Evolutionary conservation across 2,329 filamentous ascomycete genomes (phyloP).

Genomic region (Whalleya microplaca): DNA sequence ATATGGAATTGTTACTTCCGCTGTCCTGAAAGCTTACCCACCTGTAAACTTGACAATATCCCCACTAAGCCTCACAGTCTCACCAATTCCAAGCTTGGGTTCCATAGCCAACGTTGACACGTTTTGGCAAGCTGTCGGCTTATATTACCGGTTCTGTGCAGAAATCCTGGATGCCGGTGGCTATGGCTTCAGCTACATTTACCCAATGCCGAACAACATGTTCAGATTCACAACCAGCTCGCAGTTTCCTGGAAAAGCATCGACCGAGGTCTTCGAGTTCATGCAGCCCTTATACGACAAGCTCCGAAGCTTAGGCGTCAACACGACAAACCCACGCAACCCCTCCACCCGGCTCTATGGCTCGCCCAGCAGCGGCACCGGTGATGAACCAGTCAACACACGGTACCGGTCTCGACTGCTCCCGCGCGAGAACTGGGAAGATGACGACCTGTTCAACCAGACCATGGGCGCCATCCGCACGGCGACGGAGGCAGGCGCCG

Average conservation of each 20-base stretch:
- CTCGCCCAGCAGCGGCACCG: constrained; percentile 30
- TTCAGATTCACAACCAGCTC: constrained; percentile 39
- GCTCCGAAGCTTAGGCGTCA: constrained; percentile 38
- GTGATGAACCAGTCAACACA: constrained; percentile 35
- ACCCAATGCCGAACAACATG: constrained; percentile 30
- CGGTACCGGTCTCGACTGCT: constrained; percentile 41
- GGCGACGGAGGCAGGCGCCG: constrained; percentile 37
- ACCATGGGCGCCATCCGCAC: constrained; percentile 38
- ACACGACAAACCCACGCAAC: constrained; percentile 30
- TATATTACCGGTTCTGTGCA: constrained; percentile 40
- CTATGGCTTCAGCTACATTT: constrained; percentile 42
- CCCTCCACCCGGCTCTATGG: constrained; percentile 35
- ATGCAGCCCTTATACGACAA: constrained; percentile 40
- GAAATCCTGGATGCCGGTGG: constrained; percentile 41
- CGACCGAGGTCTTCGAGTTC: constrained; percentile 29
- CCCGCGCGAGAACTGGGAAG: constrained; percentile 35
- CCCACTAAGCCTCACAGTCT: constrained; percentile 26
- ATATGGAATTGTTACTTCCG: constrained; percentile 37
- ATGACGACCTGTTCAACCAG: constrained; percentile 30
- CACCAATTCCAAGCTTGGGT: constrained; percentile 9
- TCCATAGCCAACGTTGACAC: constrained; percentile 22
- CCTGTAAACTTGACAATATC: constrained; percentile 27
- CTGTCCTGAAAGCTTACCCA: constrained; percentile 37
- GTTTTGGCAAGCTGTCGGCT: constrained; percentile 39
- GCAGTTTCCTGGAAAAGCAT: constrained; percentile 37